Conservation (phyloP, 2,329 filamentous ascomycete genomes). For the Seiridium cupressi region DNA sequence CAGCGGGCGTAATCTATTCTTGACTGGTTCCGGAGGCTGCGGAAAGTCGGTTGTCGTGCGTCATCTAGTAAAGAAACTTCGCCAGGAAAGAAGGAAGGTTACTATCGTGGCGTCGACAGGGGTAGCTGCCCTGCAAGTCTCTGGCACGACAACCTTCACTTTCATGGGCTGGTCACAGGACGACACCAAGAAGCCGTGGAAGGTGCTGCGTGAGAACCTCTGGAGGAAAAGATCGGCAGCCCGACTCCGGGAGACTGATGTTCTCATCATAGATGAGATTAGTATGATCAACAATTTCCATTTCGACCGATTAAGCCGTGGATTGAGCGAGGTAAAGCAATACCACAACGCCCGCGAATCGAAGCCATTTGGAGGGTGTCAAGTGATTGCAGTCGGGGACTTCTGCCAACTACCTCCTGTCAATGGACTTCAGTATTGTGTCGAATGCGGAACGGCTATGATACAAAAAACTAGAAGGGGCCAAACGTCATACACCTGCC, state of each 20-base stretch:
- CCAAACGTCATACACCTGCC: conserved; percentile 27
- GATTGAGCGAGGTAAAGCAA: conserved; percentile 38
- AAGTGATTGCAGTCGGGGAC: conserved; percentile 57
- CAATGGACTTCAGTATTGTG: conserved; percentile 51
- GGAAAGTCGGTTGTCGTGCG: conserved; percentile 57
- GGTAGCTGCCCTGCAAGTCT: conserved; percentile 54
- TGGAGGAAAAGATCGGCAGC: conserved; percentile 29
- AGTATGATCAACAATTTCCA: conserved; percentile 60
- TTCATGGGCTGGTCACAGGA: conserved; percentile 56
- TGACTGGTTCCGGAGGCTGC: conserved; percentile 61
- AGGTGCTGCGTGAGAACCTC: conserved; percentile 26
- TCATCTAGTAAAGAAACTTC: conserved; percentile 40
- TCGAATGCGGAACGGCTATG: conserved; percentile 40
- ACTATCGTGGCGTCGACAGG: conserved; percentile 59
- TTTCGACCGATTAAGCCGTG: conserved; percentile 47
- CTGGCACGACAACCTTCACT: conserved; percentile 53
- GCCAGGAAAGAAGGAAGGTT: conserved; percentile 34
- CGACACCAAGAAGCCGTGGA: conserved; percentile 38
- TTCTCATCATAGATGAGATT: conserved; percentile 65
- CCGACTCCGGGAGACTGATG: conserved; percentile 42
- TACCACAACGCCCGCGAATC: not conserved
- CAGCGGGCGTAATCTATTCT: conserved; percentile 57
- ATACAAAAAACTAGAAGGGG: conserved; percentile 10
- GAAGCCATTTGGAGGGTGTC: conserved; percentile 43
- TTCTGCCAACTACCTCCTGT: conserved; percentile 62